Percentiles rank a stretch among this genome's conserved stretches.
phyloP scores from a whole-genome alignment of 2,329 filamentous ascomycete genomes.

The Epicoccum nigrum region DNA sequence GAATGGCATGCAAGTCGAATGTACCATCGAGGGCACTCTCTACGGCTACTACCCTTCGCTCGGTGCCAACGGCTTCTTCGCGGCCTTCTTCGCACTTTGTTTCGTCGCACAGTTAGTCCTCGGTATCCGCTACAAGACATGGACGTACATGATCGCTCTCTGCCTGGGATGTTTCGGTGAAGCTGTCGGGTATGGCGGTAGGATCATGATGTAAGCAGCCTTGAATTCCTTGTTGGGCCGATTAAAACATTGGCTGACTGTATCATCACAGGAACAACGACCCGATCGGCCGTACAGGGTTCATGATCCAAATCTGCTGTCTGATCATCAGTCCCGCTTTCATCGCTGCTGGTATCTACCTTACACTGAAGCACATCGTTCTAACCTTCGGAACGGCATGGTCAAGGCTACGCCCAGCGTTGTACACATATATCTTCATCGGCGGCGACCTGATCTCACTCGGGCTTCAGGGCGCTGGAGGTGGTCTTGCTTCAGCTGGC shows the following conservation, averaged over 20 bases:
- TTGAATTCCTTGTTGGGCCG: background rate
- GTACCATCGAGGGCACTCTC: constrained; percentile 55
- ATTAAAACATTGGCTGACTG: constrained; percentile 3
- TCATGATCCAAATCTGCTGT: constrained; percentile 62
- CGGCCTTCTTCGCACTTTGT: constrained; percentile 57
- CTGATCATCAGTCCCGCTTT: constrained; percentile 64
- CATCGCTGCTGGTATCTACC: constrained; percentile 61
- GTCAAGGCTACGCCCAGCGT: constrained; percentile 37
- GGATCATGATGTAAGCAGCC: constrained; percentile 55
- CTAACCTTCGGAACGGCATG: constrained; percentile 56
- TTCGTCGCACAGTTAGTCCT: constrained; percentile 57
- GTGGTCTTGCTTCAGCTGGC: constrained; percentile 62
- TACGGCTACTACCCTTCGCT: constrained; percentile 62
- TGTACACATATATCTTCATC: constrained; percentile 67
- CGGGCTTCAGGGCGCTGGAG: constrained; percentile 63
- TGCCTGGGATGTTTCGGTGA: constrained; percentile 58
- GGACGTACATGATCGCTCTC: constrained; percentile 61
- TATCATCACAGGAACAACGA: constrained; percentile 45
- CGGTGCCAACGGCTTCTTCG: constrained; percentile 59
- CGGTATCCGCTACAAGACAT: constrained; percentile 60
- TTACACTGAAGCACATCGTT: constrained; percentile 64
- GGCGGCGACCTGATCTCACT: constrained; percentile 64
- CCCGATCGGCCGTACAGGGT: constrained; percentile 56
- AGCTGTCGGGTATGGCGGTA: constrained; percentile 62
- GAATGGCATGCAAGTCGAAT: constrained; percentile 26